Conservation (phyloP, 352 stramenopile genomes). For the Pythium aristosporum region DNA sequence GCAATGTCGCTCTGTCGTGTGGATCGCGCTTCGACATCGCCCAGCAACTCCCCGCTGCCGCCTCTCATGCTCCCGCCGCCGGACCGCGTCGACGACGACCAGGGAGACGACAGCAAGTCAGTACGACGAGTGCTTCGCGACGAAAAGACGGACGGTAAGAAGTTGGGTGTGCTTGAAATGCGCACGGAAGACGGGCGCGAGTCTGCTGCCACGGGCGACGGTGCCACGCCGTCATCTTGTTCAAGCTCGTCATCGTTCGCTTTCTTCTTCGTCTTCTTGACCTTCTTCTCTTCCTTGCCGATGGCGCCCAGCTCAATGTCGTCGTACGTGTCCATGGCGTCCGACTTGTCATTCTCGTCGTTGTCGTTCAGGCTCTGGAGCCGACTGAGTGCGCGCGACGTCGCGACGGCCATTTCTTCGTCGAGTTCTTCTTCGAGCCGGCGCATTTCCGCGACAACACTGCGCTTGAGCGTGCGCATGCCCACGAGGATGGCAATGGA, state of each 20-base stretch:
- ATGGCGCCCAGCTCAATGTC: slow-evolving; percentile 27
- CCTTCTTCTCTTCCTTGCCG: slow-evolving; percentile 7
- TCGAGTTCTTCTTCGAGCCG: slow-evolving; percentile 36
- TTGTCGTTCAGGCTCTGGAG: slow-evolving; percentile 27
- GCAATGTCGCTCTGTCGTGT: slow-evolving; percentile 24
- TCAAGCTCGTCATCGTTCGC: background rate
- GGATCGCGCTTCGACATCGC: slow-evolving; percentile 35
- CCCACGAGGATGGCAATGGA: slow-evolving; percentile 56
- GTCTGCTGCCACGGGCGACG: slow-evolving; percentile 29
- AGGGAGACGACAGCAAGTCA: slow-evolving; percentile 53
- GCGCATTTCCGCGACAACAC: slow-evolving; percentile 43
- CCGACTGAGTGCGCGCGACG: slow-evolving; percentile 31
- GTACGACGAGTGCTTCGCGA: slow-evolving; percentile 28
- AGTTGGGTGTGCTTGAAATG: slow-evolving; percentile 7
- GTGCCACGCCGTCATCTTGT: slow-evolving; percentile 14
- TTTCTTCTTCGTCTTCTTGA: slow-evolving; percentile 12
- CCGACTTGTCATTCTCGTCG: background rate
- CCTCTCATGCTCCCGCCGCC: background rate
- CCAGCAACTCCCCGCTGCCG: slow-evolving; percentile 18
- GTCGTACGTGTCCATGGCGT: background rate
- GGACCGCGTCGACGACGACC: slow-evolving; percentile 15
- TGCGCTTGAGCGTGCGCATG: slow-evolving; percentile 45
- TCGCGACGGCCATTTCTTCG: slow-evolving; percentile 51
- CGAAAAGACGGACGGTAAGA: slow-evolving; percentile 23
- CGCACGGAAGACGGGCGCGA: slow-evolving; percentile 9